phyloP scores from a whole-genome alignment of 805 yeast species.

The Candida sakaeoensis region DNA sequence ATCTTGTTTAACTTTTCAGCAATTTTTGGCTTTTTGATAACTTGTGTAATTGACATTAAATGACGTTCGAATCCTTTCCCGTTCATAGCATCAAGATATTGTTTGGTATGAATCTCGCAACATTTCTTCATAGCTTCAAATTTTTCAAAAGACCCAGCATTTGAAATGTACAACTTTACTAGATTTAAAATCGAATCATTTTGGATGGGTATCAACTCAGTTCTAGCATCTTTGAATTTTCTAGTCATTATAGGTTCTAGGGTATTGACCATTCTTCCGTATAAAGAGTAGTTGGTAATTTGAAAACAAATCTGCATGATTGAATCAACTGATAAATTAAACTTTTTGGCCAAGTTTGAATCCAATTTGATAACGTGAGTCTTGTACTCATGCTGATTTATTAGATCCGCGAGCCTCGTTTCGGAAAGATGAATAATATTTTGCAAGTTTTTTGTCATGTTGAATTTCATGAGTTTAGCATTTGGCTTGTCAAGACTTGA shows the following conservation, averaged over 20 bases:
- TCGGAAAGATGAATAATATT: conserved; percentile 53
- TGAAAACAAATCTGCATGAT: conserved; percentile 51
- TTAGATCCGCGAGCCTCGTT: conserved; percentile 54
- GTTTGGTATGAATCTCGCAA: conserved; percentile 48
- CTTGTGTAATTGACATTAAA: conserved; percentile 59
- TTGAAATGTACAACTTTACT: conserved; percentile 64
- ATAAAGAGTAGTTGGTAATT: conserved; percentile 51
- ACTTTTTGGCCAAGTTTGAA: conserved; percentile 33
- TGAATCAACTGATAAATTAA: conserved; percentile 47
- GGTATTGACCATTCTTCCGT: conserved; percentile 46
- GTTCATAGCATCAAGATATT: conserved; percentile 48
- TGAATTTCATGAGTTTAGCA: conserved; percentile 26
- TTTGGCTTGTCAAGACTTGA: conserved; percentile 38
- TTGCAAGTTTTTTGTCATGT: conserved; percentile 43
- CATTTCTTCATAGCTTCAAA: conserved; percentile 51
- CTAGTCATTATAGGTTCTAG: conserved; percentile 67
- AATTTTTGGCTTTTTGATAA: conserved; percentile 42
- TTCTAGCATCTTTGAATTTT: conserved; percentile 61
- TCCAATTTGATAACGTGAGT: conserved; percentile 36
- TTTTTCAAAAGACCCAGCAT: conserved; percentile 40
- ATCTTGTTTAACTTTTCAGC: conserved; percentile 28
- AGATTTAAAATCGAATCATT: conserved; percentile 46
- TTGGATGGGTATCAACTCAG: conserved; percentile 66
- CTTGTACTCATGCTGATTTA: conserved; percentile 54
- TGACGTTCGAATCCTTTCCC: conserved; percentile 76